Conservation (phyloP, 2,329 filamentous ascomycete genomes). For the Claviceps arundinis region DNA sequence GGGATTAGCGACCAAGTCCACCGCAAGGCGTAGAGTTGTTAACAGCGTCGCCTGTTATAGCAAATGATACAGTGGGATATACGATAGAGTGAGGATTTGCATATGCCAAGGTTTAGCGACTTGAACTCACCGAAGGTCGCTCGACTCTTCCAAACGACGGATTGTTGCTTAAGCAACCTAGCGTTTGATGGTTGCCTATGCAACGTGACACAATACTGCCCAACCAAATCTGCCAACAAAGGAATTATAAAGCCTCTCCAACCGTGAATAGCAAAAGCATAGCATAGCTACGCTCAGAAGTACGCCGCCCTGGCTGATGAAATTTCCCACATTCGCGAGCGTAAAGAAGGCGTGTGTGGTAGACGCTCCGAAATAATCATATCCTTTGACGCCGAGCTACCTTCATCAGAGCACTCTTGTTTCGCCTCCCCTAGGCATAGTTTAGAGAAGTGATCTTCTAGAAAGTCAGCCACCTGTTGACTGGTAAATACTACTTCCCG, state of each 20-base stretch:
- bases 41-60: background rate
- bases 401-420: background rate
- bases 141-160: background rate
- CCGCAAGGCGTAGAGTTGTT: background rate
- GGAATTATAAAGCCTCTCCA: too few species aligned
- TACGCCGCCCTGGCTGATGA: background rate
- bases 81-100: background rate
- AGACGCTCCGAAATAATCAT: background rate
- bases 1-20: too few species aligned
- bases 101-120: background rate
- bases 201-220: background rate
- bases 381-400: background rate
- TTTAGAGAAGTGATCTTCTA: slow-evolving; percentile 2
- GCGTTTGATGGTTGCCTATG: background rate
- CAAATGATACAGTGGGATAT: background rate
- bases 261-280: background rate
- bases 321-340: slow-evolving; percentile 1
- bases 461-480: slow-evolving; percentile 2
- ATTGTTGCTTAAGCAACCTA: background rate
- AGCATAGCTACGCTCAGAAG: background rate
- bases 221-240: too few species aligned
- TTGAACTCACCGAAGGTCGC: background rate
- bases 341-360: background rate
- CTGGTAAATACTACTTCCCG: slow-evolving; percentile 3
- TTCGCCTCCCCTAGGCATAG: background rate